Evolutionary conservation across 2,329 filamentous ascomycete species (phyloP), one percentile per base, ranked within the genome.

Genomic region (Claviceps fusiformis): DNA sequence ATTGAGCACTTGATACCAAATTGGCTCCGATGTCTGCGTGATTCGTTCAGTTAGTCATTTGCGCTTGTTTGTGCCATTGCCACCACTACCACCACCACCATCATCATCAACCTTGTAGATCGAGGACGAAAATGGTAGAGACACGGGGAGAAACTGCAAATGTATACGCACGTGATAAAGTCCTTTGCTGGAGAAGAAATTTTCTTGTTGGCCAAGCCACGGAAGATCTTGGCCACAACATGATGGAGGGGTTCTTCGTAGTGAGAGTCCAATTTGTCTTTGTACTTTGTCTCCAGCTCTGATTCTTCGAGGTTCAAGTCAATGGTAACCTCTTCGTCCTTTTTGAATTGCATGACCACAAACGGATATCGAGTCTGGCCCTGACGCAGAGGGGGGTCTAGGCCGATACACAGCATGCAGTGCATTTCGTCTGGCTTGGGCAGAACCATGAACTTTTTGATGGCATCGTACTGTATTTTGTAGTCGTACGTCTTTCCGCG

Each of bases 401-500:
- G 78, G 54, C 95, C 93, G 61, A 98, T 86, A 59, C 89, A 92
- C 61, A 98, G 89, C 75, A 98, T 86, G 61, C 87, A 91, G 68
- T 98, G 93, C 63, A 93, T 82, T 62, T 98, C 93, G 69, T 98
- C 93, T n/a, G 93, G 93, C 74, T 98, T 98, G 50, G 93, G 93
- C 6, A 98, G 82, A 35, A 97, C 81, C 84, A 98, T 96, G 69
- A 97, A 97, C 70, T 97, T 97, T 78, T 98, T 98, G 73, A 97
- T 90, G 52, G 86, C 83, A 56, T 96, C 89, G 72, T 96, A 98
- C 70, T 96, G 90, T 61, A 98, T 97, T 80, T 98, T 98, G 82
- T 98, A 98, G 75, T 98, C 95, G 76, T 98, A 98, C 29, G 93
- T 98, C 75, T 98, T 98, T 65, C 93, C 93, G 61, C 93, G 92